Evolutionary conservation across 768 basidiomycete species (phyloP).

Genomic region (Suillus brevipes): DNA sequence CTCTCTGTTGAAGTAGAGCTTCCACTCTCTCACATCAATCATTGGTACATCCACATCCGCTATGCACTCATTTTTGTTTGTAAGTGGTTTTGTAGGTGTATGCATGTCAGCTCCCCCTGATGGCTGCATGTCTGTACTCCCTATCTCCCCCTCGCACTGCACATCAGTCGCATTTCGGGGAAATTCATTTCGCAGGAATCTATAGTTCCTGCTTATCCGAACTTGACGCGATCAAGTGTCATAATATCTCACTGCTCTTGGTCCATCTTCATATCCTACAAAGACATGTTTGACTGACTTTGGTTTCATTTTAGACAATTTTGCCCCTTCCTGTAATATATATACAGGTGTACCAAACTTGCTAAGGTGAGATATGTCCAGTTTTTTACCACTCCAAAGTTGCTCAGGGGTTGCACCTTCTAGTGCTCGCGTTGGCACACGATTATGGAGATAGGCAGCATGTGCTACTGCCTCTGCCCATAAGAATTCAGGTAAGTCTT

Average conservation of each 20-base stretch:
- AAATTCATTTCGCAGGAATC: not conserved
- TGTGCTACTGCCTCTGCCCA: conserved; percentile 27
- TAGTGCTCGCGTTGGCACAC: not conserved
- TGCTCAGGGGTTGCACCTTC: not conserved
- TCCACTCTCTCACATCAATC: not conserved
- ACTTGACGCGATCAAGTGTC: conserved; percentile 6
- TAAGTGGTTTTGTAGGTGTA: not conserved
- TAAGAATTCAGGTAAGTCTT: too few species aligned
- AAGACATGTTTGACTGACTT: conserved; percentile 16
- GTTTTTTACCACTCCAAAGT: conserved; percentile 17
- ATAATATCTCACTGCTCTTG: conserved; percentile 16
- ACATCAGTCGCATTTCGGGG: not conserved
- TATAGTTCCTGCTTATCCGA: not conserved
- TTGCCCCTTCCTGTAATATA: conserved; percentile 12
- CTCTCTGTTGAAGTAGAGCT: not conserved
- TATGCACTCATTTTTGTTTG: not conserved
- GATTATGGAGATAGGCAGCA: conserved; percentile 32
- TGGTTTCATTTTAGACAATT: conserved; percentile 13
- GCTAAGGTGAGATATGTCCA: conserved; percentile 30
- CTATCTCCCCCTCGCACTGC: not conserved
- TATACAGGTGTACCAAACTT: conserved; percentile 20
- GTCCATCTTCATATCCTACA: conserved; percentile 14
- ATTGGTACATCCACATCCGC: not conserved
- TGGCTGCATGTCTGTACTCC: not conserved
- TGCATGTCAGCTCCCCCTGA: not conserved